A percentile compares a stretch with the other conserved stretches of the same genome.
phyloP scores from a whole-genome alignment of 306 rosid genomes.

The Echinosophora koreensis region DNA sequence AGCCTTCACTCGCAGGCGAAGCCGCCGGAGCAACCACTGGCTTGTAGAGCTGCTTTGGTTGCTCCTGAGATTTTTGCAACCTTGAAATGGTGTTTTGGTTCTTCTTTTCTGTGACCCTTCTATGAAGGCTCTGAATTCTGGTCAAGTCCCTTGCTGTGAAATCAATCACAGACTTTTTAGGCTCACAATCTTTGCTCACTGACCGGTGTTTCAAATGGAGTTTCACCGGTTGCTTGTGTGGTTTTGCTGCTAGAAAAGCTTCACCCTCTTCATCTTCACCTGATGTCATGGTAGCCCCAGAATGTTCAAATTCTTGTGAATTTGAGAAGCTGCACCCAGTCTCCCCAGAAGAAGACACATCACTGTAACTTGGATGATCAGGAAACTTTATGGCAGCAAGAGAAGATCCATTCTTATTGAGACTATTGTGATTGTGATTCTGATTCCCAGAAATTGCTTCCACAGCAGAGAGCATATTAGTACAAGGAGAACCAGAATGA shows the following conservation, averaged over 20 bases:
- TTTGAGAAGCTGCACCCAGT: slow-evolving; percentile 63
- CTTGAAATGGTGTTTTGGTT: slow-evolving; percentile 81
- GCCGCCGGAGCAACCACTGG: slow-evolving; percentile 49
- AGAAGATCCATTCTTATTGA: slow-evolving; percentile 65
- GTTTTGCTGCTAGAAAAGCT: slow-evolving; percentile 17
- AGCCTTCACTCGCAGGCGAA: slow-evolving; percentile 49
- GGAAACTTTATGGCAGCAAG: slow-evolving; percentile 76
- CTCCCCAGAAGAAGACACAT: slow-evolving; percentile 63
- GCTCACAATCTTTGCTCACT: slow-evolving; percentile 48
- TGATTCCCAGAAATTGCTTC: slow-evolving; percentile 50
- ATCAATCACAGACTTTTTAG: slow-evolving; percentile 59
- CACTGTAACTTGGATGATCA: slow-evolving; percentile 68
- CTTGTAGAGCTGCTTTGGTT: slow-evolving; percentile 37
- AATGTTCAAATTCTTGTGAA: slow-evolving; percentile 42
- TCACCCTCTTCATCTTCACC: slow-evolving; percentile 34
- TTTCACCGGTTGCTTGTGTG: slow-evolving; percentile 63
- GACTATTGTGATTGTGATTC: slow-evolving; percentile 45
- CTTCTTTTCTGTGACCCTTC: slow-evolving; percentile 77
- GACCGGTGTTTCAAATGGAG: slow-evolving; percentile 68
- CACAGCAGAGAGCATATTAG: slow-evolving; percentile 42
- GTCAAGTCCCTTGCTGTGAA: slow-evolving; percentile 66
- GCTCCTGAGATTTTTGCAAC: slow-evolving; percentile 48
- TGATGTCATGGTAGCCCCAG: slow-evolving; percentile 43
- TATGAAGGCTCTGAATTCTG: slow-evolving; percentile 84
- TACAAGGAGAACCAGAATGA: slow-evolving; percentile 51